Evolutionary conservation across 2,329 filamentous ascomycete genomes (phyloP).

Genomic region (Plectosphaerella plurivora): DNA sequence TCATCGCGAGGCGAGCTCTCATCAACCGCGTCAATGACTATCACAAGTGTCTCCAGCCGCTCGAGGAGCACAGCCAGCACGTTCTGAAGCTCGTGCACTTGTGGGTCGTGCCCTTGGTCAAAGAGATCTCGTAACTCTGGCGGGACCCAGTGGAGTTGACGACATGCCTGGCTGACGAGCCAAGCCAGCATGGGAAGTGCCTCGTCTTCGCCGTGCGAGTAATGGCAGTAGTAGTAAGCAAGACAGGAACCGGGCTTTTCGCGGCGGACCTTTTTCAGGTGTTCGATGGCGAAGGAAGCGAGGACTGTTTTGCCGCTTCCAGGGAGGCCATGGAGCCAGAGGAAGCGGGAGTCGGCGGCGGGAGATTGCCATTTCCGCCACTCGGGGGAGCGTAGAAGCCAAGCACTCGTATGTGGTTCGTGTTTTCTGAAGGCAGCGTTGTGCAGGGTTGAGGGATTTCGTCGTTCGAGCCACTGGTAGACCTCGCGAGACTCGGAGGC

Average conservation of each 20-base stretch:
- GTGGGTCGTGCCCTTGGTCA: background rate
- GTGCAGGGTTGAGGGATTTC: slow-evolving; percentile 2
- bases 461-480: background rate
- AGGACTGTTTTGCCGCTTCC: background rate
- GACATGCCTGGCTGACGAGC: background rate
- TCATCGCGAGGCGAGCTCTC: background rate
- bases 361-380: background rate
- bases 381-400: background rate
- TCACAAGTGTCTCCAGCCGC: background rate
- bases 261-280: background rate
- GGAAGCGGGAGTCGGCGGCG: background rate
- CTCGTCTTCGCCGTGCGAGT: background rate
- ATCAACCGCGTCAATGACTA: background rate
- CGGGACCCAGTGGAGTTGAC: background rate
- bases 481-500: background rate
- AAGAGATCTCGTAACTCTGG: background rate
- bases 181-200: background rate
- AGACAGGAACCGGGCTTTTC: background rate
- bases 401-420: slow-evolving; percentile 1
- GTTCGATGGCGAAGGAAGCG: background rate
- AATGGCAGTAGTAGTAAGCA: background rate
- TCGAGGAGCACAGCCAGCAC: background rate
- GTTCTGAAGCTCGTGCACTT: background rate
- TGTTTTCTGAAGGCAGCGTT: slow-evolving; percentile 1
- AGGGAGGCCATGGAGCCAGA: background rate